phyloP scores from a whole-genome alignment of 202 grass and related monocot genomes.

The Hordeum pubiflorum region DNA sequence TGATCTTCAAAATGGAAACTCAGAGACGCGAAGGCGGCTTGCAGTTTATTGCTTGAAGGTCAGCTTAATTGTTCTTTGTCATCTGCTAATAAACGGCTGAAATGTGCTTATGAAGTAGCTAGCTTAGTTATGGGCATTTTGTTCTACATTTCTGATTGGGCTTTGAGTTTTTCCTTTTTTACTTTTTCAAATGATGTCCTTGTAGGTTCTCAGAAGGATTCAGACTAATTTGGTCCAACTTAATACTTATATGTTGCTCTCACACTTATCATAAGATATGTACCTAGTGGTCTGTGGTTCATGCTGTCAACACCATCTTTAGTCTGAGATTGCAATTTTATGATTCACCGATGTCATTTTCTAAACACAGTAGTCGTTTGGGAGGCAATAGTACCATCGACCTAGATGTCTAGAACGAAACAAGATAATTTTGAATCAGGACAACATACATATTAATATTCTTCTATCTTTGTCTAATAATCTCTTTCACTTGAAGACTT shows the following conservation, averaged over 20 bases:
- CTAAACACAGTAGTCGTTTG: background rate
- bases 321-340: background rate
- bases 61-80: constrained; percentile 1
- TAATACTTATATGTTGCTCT: background rate
- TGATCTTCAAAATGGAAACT: constrained; percentile 95
- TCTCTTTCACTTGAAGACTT: background rate
- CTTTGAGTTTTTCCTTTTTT: background rate
- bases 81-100: constrained; percentile 9
- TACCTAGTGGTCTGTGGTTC: background rate
- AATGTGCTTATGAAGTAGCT: background rate
- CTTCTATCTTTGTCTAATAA: background rate
- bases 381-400: background rate
- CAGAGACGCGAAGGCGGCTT: constrained; percentile 79
- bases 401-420: background rate
- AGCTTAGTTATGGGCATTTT: constrained; percentile 1
- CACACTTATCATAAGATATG: background rate
- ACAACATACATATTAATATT: background rate
- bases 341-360: background rate
- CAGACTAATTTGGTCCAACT: constrained; percentile 4
- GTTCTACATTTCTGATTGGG: background rate
- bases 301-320: background rate
- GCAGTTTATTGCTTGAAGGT: constrained; percentile 99
- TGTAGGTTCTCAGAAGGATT: background rate
- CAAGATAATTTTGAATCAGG: background rate
- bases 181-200: background rate